These are phyloP conservation scores for Eleusine coracana DNA, from an alignment of 176 grass and related monocot genomes.

Conservation along the genomic window DNA sequence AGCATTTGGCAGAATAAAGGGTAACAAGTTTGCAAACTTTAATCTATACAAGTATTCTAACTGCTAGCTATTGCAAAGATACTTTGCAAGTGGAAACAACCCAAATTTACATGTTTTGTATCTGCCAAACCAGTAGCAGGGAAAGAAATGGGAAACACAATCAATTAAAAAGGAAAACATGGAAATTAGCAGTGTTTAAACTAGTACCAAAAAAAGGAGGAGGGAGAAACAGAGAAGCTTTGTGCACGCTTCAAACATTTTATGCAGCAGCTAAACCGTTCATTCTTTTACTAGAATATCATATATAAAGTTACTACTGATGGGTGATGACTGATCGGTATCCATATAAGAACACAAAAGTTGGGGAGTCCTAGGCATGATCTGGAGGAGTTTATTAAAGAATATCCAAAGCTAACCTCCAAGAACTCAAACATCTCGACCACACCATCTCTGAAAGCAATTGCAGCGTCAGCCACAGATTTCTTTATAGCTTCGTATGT, in stretches of 20 bases:
- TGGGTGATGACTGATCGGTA: neutral
- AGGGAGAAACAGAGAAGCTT: neutral
- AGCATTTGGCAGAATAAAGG: neutral
- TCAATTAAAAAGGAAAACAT: neutral
- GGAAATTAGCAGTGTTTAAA: neutral
- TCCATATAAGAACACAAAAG: neutral
- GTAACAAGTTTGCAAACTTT: constrained; percentile 4
- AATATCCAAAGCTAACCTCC: constrained; percentile 52
- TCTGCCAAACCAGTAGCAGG: neutral
- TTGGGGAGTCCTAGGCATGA: neutral
- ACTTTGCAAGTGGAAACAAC: neutral
- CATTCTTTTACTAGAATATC: neutral
- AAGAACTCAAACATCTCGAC: constrained; percentile 86
- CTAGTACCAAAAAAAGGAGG: neutral
- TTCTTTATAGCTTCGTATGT: constrained; percentile 76
- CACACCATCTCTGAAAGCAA: constrained; percentile 89
- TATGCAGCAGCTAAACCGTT: neutral
- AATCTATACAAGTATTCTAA: neutral
- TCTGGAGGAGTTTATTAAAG: neutral
- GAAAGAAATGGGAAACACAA: neutral
- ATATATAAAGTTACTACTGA: neutral
- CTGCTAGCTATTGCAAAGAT: neutral
- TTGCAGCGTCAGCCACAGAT: constrained; percentile 83
- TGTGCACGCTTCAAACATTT: neutral
- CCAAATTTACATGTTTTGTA: neutral